Evolutionary conservation across 23 red algal species (phyloP), one percentile per base, ranked within the genome.

Genomic region (Gracilaria caudata): DNA sequence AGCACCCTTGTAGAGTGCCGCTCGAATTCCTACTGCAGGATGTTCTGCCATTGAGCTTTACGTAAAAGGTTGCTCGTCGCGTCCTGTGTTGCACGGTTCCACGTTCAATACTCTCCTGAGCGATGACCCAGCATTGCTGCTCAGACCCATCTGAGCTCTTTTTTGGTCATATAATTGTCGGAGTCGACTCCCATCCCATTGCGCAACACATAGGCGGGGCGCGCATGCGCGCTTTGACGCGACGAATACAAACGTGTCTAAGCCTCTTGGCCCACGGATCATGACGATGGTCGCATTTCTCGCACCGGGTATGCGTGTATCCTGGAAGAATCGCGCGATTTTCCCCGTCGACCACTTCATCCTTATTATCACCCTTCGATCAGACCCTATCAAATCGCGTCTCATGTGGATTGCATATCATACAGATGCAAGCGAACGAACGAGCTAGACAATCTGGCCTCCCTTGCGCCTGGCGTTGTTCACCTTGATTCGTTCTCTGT

Each of bases 401-500:
- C 3, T 11, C 58, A 28, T 64, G 4, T 30, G 7, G n/a, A 25
- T 30, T 19, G 8, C n/a, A n/a, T n/a, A 32, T 17, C 2, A 66
- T 66, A 5, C 25, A 33, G 26, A 66, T 30, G 0, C 7, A 66
- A 66, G 30, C 28, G 21, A 66, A 13, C 5, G 36, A 35, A 16
- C 40, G 4, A 24, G 13, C 70, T 75, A 75, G 21, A 75, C 70
- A 75, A 75, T 40, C 43, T 75, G 82, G 36, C 82, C 68, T 56
- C 82, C 82, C 46, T 73, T 76, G 23, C 82, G 64, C 24, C 82
- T 71, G 40, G 63, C 68, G 54, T 89, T 89, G 13, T 89, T 64
- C n/a, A 75, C 51, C 38, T 79, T 89, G 36, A 89, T 89, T 54
- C 70, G 16, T 43, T 64, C 73, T 37, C 73, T 46, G 29, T 78